phyloP scores from a whole-genome alignment of 805 yeast species.

The Candida sanyiensis region DNA sequence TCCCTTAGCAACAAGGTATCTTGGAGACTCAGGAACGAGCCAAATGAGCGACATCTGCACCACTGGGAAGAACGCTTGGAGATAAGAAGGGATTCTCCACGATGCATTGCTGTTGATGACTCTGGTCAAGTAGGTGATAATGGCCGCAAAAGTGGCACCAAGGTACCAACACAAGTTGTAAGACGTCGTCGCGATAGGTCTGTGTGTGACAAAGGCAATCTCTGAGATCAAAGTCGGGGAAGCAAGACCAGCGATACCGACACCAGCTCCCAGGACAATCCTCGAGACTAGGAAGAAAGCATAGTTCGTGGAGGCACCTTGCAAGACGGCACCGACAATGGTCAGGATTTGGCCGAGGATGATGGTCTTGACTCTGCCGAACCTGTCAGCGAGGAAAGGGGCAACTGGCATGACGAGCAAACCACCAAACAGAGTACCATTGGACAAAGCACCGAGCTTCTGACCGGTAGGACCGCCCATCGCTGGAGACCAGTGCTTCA shows the following conservation, averaged over 20 bases:
- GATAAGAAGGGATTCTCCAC: conserved; percentile 49
- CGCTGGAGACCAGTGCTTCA: conserved; percentile 32
- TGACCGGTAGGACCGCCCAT: conserved; percentile 37
- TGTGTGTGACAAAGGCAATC: conserved; percentile 40
- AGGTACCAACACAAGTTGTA: conserved; percentile 46
- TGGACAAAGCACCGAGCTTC: conserved; percentile 34
- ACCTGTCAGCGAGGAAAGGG: conserved; percentile 30
- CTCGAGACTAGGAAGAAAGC: conserved; percentile 25
- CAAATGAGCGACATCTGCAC: conserved; percentile 33
- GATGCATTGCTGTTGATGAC: conserved; percentile 28
- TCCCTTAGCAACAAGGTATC: conserved; percentile 37
- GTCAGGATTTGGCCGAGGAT: conserved; percentile 16
- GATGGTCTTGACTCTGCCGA: conserved; percentile 33
- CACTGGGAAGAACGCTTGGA: conserved; percentile 44
- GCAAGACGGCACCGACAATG: conserved; percentile 22
- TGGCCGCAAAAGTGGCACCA: conserved; percentile 46
- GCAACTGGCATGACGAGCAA: conserved; percentile 24
- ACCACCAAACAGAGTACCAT: conserved; percentile 37
- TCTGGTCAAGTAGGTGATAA: conserved; percentile 42
- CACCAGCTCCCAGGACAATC: conserved; percentile 43
- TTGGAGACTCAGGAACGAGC: conserved; percentile 45
- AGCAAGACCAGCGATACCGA: conserved; percentile 35
- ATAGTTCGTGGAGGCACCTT: conserved; percentile 8
- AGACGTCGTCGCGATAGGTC: conserved; percentile 33
- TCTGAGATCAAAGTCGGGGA: conserved; percentile 48